Evolutionary conservation across 768 basidiomycete species (phyloP).

Genomic region (Serendipita sp.): DNA sequence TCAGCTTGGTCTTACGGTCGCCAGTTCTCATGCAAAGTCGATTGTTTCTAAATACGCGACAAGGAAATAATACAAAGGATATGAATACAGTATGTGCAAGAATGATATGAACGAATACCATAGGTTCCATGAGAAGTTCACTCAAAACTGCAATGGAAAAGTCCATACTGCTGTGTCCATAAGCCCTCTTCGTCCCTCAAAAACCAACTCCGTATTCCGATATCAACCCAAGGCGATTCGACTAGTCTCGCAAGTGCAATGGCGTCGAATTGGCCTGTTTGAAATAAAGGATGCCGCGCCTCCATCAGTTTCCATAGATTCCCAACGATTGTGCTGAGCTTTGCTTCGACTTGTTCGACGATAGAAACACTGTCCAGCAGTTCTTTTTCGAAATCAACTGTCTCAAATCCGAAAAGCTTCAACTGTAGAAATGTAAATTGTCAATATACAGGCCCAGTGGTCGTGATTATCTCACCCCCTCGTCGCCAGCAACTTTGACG

Average conservation of each 20-base stretch:
- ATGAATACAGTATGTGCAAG: not conserved
- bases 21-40: not conserved
- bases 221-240: constrained; percentile 2
- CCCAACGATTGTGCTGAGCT: not conserved
- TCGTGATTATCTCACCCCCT: not conserved
- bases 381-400: not conserved
- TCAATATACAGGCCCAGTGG: not conserved
- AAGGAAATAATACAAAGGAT: not conserved
- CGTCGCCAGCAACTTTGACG: not conserved
- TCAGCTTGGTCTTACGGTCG: not conserved
- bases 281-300: not conserved
- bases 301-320: not conserved
- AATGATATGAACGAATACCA: not conserved
- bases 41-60: not conserved
- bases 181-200: not conserved
- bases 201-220: not conserved
- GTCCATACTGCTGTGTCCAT: not conserved
- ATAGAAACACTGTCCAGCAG: not conserved
- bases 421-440: not conserved
- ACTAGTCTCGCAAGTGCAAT: not conserved
- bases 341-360: not conserved
- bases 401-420: not conserved
- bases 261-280: not conserved
- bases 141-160: not conserved
- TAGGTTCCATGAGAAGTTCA: not conserved